Evolutionary conservation across 768 basidiomycete genomes (phyloP), one percentile per base, ranked within the genome.

Genomic region (Cubamyces lactineus): DNA sequence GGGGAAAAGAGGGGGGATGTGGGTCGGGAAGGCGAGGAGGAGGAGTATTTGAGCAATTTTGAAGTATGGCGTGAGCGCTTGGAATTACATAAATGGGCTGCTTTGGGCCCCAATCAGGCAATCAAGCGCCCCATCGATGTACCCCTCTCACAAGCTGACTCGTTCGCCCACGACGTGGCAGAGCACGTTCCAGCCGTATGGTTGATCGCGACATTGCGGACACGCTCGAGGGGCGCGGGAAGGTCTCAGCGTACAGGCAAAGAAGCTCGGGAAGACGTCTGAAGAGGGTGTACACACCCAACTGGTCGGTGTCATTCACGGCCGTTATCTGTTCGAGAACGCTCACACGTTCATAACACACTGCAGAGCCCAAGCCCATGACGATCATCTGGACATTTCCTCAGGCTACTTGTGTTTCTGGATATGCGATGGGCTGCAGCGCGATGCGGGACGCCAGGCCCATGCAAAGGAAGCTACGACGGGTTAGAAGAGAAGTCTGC

Each of bases 1-100:
- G 64, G 59, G 59, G 56, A 54, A 63, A 64, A 55, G 59, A 61
- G 65, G 64, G 61, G 64, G 55, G 59, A 61, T 61, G 61, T 59
- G 61, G 62, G 64, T 46, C 42, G 46, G 34, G 43, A 26, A 55
- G 45, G 42, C 1, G 65, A 61, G 43, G 58, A 53, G 30, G 50
- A 39, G 34, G 47, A 28, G 55, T 46, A 61, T 66, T 63, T 59
- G 63, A 67, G 61, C 39, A 49, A 43, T 54, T 60, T 56, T 46
- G 59, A 26, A 26, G 47, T 38, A 62, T 64, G 53, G 60, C 52
- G 56, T 56, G 55, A 65, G 63, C 59, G 59, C 43, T 48, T 61
- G 28, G 50, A 63, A 57, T 57, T 61, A 60, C 63, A 65, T 61
- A 60, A 65, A 57, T 39, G 57, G 48, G 58, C 58, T 19, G 24